These are phyloP conservation scores for Clitoria ternatea DNA, from an alignment of 306 rosid species.

Conservation along the genomic window DNA sequence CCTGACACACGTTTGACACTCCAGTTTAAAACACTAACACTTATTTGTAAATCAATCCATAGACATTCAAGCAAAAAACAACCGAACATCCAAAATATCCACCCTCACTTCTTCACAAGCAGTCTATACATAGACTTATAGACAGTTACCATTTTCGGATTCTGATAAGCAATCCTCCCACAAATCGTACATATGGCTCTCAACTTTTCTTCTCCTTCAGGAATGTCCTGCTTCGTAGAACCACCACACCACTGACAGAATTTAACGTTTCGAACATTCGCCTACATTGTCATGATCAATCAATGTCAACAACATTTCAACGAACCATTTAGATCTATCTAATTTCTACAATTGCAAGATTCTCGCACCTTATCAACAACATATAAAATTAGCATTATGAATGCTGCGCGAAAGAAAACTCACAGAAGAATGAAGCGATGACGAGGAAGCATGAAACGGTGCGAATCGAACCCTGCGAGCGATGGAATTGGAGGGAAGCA, in stretches of 20 bases:
- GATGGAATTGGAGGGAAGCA: neutral
- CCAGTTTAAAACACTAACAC: neutral
- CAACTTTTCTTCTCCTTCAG: conserved; percentile 70
- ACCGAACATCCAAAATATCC: neutral
- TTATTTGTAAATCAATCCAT: neutral
- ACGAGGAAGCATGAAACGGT: conserved; percentile 42
- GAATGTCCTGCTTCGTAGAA: conserved; percentile 67
- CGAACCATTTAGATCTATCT: neutral
- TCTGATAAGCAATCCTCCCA: conserved; percentile 74
- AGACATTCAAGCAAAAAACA: neutral
- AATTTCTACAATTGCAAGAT: neutral
- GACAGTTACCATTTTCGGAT: conserved; percentile 82
- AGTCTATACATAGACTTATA: neutral
- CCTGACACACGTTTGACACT: neutral
- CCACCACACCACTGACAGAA: conserved; percentile 95
- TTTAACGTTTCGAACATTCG: conserved; percentile 46
- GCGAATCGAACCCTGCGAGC: conserved; percentile 35
- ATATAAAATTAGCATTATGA: neutral
- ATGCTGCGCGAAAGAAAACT: conserved; percentile 19
- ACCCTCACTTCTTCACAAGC: neutral
- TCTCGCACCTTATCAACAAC: neutral
- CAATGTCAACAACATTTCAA: neutral
- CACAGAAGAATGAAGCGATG: conserved; percentile 44
- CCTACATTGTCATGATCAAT: conserved; percentile 38
- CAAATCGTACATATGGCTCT: conserved; percentile 86